Evolutionary conservation across 371 early-diverging fungal species (phyloP), one percentile per base, ranked within the genome.

Genomic region (Chytridium lagenaria): DNA sequence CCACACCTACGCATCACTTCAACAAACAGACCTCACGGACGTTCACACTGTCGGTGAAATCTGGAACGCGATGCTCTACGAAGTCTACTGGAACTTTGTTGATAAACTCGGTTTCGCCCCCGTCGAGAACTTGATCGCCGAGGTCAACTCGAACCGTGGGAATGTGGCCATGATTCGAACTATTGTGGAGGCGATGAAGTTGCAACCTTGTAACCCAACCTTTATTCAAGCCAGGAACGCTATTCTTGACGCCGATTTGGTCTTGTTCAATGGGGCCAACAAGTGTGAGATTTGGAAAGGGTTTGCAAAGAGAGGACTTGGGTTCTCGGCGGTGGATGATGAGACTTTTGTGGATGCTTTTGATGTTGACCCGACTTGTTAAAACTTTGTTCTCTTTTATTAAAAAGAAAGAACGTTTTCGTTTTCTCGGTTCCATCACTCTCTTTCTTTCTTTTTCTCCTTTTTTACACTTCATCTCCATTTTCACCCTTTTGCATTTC

Each of bases 211-310:
- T 84, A 85, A 88, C 55, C 98, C 98, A 5, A 86, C 83, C 50
- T 94, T 97, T 78, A 80, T 91, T 26, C 89, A 93, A 69, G 95
- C 97, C 50, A 90, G 98, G 77, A 92, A 96, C 80, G 96, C 98
- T 34, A 94, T 97, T 66, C 63, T 96, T 30, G 81, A 83, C 49
- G 95, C 98, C n/a, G 96, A 96, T 71, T 70, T 83, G 74, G 72
- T 83, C 52, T 72, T 93, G 67, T 93, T 92, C n/a, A 84, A 87
- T 38, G 93, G 95, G 50, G 83, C 86, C 49, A 91, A 93, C 83
- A 70, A 85, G 63, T 97, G 98, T 79, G 85, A 82, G 50, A 89
- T 96, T 69, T 94, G 92, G 89, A 84, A 71, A 55, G 98, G 88
- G 2, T 97, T 97, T 83, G 90, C 95, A 51, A 94, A 92, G 81